phyloP scores from a whole-genome alignment of 2,329 filamentous ascomycete genomes.

The Fusarium chlamydosporum region DNA sequence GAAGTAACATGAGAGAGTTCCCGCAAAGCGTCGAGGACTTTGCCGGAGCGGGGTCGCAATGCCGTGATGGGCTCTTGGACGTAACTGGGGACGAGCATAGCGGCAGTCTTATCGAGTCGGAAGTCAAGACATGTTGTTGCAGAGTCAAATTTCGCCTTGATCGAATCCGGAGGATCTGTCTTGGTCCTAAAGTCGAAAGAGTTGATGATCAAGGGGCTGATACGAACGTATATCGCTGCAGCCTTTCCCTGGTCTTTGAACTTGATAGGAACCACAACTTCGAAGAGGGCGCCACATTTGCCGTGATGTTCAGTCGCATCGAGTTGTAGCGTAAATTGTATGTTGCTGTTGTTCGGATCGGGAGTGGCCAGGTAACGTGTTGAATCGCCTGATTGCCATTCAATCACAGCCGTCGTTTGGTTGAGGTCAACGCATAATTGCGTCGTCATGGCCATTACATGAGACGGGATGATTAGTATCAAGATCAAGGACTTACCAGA shows the following conservation, averaged over 20 bases:
- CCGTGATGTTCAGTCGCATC: not conserved
- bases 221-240: constrained; percentile 18
- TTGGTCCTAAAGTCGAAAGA: constrained; percentile 5
- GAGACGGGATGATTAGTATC: not conserved
- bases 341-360: constrained; percentile 10
- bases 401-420: constrained; percentile 8
- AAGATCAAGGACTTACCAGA: no score
- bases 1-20: constrained; percentile 1
- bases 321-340: constrained; percentile 8
- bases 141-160: not conserved
- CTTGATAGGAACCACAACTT: constrained; percentile 20
- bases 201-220: constrained; percentile 9
- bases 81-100: constrained; percentile 1
- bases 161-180: not conserved
- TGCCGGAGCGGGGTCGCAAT: constrained; percentile 17
- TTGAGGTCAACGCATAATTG: constrained; percentile 7
- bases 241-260: constrained; percentile 16
- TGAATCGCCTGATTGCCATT: constrained; percentile 17
- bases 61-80: constrained; percentile 6
- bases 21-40: constrained; percentile 10
- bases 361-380: constrained; percentile 1
- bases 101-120: not conserved
- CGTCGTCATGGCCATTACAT: not conserved
- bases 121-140: constrained; percentile 3
- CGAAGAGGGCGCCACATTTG: constrained; percentile 12